These are phyloP conservation scores for Raphanus sativus DNA, from an alignment of 345 rosid genomes.

Conservation along the genomic window DNA sequence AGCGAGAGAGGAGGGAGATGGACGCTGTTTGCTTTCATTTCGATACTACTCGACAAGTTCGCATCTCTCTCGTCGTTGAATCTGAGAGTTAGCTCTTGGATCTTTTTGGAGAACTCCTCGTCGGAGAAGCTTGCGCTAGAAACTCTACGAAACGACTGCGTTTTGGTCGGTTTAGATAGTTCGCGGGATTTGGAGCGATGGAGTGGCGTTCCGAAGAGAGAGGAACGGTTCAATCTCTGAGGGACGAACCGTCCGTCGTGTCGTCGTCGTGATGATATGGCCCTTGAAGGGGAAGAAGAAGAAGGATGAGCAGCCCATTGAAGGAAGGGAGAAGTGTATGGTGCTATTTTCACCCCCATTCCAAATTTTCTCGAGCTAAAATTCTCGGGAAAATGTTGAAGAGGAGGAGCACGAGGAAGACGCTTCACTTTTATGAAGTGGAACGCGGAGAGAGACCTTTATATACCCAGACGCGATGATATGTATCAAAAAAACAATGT, in stretches of 20 bases:
- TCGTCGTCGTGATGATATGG: slow-evolving; percentile 52
- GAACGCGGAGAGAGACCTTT: slow-evolving; percentile 21
- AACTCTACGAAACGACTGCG: slow-evolving; percentile 42
- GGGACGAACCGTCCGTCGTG: slow-evolving; percentile 25
- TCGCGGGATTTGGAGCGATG: slow-evolving; percentile 51
- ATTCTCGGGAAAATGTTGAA: slow-evolving; percentile 33
- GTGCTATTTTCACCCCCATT: slow-evolving; percentile 70
- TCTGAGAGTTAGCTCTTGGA: slow-evolving; percentile 56
- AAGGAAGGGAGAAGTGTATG: slow-evolving; percentile 43
- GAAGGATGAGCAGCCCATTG: slow-evolving; percentile 65
- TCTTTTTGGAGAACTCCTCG: slow-evolving; percentile 67
- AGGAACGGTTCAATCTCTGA: slow-evolving; percentile 48
- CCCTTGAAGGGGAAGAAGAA: slow-evolving; percentile 47
- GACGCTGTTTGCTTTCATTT: slow-evolving; percentile 79
- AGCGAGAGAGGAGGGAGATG: slow-evolving; percentile 88
- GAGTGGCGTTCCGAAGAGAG: slow-evolving; percentile 50
- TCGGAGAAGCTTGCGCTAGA: slow-evolving; percentile 71
- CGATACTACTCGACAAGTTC: slow-evolving; percentile 47
- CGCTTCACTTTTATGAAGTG: slow-evolving; percentile 36
- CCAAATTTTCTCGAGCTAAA: background rate
- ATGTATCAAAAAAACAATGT: background rate
- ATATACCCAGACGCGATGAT: slow-evolving; percentile 15
- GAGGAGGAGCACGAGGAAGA: slow-evolving; percentile 32
- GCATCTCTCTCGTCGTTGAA: slow-evolving; percentile 38
- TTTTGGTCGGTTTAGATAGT: slow-evolving; percentile 31